Percentiles rank a stretch among this genome's conserved stretches.
Evolutionary conservation across 257 asterid genomes (phyloP).

Genomic region (Verbena officinalis): DNA sequence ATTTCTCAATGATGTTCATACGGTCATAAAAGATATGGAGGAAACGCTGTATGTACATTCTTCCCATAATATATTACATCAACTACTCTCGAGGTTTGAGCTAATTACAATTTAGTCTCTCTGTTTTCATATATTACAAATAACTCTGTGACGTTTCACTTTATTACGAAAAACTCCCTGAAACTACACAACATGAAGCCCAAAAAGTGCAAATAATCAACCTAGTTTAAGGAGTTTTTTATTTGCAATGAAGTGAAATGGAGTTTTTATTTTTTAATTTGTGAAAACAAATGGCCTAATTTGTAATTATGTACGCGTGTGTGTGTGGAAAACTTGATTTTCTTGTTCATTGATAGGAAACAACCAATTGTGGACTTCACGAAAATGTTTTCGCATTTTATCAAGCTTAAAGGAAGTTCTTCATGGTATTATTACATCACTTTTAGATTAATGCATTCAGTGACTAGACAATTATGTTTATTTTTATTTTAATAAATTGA

Average conservation of each 20-base stretch:
- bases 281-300: no score
- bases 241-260: no score
- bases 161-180: no score
- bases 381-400: conserved; percentile 26
- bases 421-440: conserved; percentile 36
- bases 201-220: no score
- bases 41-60: conserved; percentile 41
- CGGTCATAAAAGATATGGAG: conserved; percentile 25
- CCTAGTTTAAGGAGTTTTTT: no score
- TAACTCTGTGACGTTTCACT: no score
- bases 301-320: not conserved
- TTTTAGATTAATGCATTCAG: not conserved
- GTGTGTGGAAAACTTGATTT: not conserved
- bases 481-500: not conserved
- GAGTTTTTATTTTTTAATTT: no score
- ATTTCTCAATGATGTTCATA: conserved; percentile 33
- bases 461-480: not conserved
- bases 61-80: conserved; percentile 7
- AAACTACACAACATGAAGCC: no score
- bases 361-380: conserved; percentile 38
- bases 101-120: no score
- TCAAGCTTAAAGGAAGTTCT: conserved; percentile 59
- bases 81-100: no score
- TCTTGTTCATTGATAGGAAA: conserved; percentile 33
- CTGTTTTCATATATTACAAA: no score